Conservation (phyloP, 2,329 filamentous ascomycete species). For the Xylariaceae sp. region DNA sequence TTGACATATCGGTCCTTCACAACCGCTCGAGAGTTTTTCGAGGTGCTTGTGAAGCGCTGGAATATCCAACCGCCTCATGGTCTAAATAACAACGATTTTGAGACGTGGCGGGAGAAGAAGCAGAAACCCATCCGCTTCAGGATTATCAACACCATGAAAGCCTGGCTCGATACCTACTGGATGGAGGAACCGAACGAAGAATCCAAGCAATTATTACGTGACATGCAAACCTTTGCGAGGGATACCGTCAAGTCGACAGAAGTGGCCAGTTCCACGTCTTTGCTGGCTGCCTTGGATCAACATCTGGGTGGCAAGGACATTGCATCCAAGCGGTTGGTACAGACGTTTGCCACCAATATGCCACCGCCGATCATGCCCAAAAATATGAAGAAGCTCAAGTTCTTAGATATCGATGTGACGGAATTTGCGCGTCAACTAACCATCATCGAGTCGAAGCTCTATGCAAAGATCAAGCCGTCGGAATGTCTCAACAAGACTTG, state of each 20-base stretch:
- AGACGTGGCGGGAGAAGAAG: slow-evolving; percentile 87
- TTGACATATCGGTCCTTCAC: slow-evolving; percentile 96
- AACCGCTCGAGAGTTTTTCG: slow-evolving; percentile 81
- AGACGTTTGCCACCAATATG: slow-evolving; percentile 75
- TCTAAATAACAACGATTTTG: slow-evolving; percentile 67
- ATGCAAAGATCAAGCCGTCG: slow-evolving; percentile 90
- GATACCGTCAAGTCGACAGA: slow-evolving; percentile 91
- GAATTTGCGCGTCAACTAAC: slow-evolving; percentile 98
- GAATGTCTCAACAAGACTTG: slow-evolving; percentile 98
- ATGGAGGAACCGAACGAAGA: slow-evolving; percentile 89
- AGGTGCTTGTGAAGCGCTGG: slow-evolving; percentile 86
- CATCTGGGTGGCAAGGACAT: slow-evolving; percentile 82
- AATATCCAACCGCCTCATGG: slow-evolving; percentile 86
- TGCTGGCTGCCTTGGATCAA: slow-evolving; percentile 85
- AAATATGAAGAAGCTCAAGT: slow-evolving; percentile 99
- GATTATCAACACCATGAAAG: slow-evolving; percentile 96
- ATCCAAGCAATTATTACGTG: slow-evolving; percentile 76
- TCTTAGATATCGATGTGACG: slow-evolving; percentile 89
- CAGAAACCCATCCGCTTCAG: slow-evolving; percentile 94
- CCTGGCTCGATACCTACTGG: slow-evolving; percentile 98
- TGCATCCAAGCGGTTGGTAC: slow-evolving; percentile 76
- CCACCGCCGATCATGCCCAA: slow-evolving; percentile 90
- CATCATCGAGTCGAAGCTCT: slow-evolving; percentile 90
- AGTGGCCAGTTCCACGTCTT: slow-evolving; percentile 76
- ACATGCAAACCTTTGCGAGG: slow-evolving; percentile 85